These are phyloP conservation scores for Luffa aegyptiaca DNA, from an alignment of 306 rosid genomes.

Conservation along the genomic window DNA sequence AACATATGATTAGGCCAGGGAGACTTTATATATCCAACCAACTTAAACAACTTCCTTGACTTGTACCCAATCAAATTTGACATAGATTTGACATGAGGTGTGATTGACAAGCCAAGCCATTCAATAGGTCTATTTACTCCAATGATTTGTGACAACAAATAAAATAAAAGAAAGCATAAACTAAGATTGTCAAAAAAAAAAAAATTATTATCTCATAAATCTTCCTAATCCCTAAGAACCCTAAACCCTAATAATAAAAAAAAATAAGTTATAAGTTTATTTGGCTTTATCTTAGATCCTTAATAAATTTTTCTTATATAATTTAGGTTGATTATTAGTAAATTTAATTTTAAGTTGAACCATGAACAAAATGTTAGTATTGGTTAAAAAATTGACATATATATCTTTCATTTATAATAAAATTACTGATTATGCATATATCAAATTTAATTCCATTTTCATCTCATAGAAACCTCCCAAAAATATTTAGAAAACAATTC, in stretches of 20 bases:
- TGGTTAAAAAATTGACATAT: no score
- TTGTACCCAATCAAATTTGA: not conserved
- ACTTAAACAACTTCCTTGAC: conserved; percentile 1
- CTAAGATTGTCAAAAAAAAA: not conserved
- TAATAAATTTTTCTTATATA: no score
- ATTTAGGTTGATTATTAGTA: no score
- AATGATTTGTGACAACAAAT: not conserved
- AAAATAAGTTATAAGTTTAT: not conserved
- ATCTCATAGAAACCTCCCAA: no score
- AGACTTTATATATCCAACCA: not conserved
- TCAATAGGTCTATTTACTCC: not conserved
- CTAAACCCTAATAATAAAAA: not conserved
- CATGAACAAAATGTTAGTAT: no score
- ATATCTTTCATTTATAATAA: no score
- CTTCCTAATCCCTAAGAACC: not conserved
- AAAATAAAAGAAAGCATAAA: not conserved
- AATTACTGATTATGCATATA: no score
- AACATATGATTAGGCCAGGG: not conserved
- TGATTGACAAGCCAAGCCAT: not conserved
- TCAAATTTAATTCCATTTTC: no score
- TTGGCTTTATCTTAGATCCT: not conserved
- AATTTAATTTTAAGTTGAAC: no score
- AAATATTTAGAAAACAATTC: no score
- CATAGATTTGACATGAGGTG: not conserved
- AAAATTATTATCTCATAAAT: not conserved